These are phyloP conservation scores for Pseudogymnoascus sp. DNA, from an alignment of 2,329 filamentous ascomycete species.

Conservation along the genomic window DNA sequence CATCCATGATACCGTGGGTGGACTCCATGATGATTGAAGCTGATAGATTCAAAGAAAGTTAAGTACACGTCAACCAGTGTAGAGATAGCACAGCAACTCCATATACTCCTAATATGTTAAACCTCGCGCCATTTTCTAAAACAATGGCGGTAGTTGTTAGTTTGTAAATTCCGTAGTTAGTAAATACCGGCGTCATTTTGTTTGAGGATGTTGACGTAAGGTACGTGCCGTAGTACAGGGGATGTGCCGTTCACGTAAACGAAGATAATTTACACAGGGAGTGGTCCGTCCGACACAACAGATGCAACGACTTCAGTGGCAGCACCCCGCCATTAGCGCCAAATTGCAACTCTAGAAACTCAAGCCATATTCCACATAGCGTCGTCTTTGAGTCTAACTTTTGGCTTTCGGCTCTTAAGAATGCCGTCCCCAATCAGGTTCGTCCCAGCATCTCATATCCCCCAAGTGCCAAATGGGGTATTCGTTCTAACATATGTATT, in stretches of 20 bases:
- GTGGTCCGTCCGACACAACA: background rate
- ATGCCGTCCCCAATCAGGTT: slow-evolving; percentile 10
- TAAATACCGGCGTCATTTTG: background rate
- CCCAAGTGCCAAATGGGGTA: background rate
- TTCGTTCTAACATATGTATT: background rate
- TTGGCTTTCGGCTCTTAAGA: background rate
- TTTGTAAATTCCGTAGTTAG: background rate
- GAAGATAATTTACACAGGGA: slow-evolving; percentile 4
- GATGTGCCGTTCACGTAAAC: slow-evolving; percentile 1
- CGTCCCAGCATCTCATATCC: background rate
- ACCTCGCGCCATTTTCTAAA: background rate
- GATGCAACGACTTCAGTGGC: background rate
- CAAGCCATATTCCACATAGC: background rate
- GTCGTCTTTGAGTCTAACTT: background rate
- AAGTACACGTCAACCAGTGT: background rate
- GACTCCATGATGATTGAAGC: background rate
- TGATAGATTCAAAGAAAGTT: background rate
- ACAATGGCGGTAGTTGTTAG: background rate
- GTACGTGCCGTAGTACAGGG: background rate
- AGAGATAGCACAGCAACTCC: background rate
- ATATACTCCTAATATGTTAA: background rate
- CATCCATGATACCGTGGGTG: background rate
- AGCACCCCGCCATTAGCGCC: slow-evolving; percentile 3
- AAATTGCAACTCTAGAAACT: background rate
- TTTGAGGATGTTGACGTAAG: slow-evolving; percentile 1